phyloP scores from a whole-genome alignment of 2,329 filamentous ascomycete species.

The Claviceps pazoutovae region DNA sequence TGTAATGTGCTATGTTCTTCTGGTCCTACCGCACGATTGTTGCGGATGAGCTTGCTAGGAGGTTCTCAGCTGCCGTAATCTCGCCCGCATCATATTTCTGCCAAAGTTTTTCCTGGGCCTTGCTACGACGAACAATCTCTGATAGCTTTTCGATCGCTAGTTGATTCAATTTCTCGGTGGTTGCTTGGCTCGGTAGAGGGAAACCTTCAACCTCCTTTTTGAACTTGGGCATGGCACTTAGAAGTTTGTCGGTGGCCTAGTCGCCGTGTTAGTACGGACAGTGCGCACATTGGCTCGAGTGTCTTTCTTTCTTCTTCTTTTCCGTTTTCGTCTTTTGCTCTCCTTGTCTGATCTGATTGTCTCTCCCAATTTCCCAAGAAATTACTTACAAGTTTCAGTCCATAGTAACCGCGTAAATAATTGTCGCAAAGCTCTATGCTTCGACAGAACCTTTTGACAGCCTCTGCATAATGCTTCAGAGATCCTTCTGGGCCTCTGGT shows the following conservation, averaged over 20 bases:
- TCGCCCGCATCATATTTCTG: slow-evolving; percentile 60
- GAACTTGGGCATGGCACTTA: slow-evolving; percentile 28
- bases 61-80: slow-evolving; percentile 53
- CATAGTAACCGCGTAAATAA: slow-evolving; percentile 86
- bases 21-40: slow-evolving; percentile 27
- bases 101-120: slow-evolving; percentile 50
- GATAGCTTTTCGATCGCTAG: slow-evolving; percentile 59
- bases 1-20: neutral
- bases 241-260: slow-evolving; percentile 36
- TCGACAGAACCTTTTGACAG: slow-evolving; percentile 73
- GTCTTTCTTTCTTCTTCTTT: neutral
- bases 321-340: neutral
- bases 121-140: slow-evolving; percentile 57
- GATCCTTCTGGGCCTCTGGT: slow-evolving; percentile 28
- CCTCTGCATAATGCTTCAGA: slow-evolving; percentile 49
- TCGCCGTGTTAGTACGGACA: slow-evolving; percentile 5
- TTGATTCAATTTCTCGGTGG: slow-evolving; percentile 55
- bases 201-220: slow-evolving; percentile 38
- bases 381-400: slow-evolving; percentile 58
- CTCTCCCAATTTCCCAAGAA: no score
- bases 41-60: slow-evolving; percentile 42
- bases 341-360: neutral
- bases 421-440: slow-evolving; percentile 89
- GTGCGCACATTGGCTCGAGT: neutral
- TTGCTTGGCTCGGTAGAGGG: slow-evolving; percentile 39